Percentiles rank a stretch among this genome's conserved stretches.
Evolutionary conservation across 2,329 filamentous ascomycete genomes (phyloP).

Genomic region (Fusarium sp.): DNA sequence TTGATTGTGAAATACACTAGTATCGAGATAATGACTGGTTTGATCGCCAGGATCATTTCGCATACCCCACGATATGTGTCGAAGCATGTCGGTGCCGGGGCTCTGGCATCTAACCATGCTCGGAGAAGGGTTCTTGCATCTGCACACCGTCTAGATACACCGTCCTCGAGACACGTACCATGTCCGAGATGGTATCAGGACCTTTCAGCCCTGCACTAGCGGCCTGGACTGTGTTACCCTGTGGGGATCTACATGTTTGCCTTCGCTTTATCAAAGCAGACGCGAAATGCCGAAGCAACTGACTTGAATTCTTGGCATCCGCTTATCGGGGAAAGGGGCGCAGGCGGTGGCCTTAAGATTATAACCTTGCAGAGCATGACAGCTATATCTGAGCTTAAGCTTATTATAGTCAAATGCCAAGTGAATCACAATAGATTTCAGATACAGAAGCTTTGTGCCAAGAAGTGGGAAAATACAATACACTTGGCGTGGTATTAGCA

Average conservation of each 20-base stretch:
- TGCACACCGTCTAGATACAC: background rate
- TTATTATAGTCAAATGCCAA: background rate
- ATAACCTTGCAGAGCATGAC: background rate
- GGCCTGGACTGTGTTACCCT: conserved; percentile 2
- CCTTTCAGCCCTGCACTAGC: conserved; percentile 25
- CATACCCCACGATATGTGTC: background rate
- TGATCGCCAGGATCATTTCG: background rate
- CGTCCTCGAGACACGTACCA: conserved; percentile 6
- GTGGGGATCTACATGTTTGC: conserved; percentile 9
- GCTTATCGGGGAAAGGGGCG: background rate
- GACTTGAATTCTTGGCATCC: background rate
- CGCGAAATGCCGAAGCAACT: conserved; percentile 19
- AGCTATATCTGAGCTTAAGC: background rate
- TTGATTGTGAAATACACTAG: background rate
- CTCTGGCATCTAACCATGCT: background rate
- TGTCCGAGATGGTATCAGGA: background rate
- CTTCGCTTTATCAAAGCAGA: conserved; percentile 9
- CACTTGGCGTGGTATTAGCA: background rate
- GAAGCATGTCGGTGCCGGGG: background rate
- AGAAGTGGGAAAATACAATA: background rate
- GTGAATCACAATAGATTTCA: background rate
- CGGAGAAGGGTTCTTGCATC: background rate
- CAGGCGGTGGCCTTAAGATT: background rate
- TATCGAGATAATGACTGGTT: conserved; percentile 7
- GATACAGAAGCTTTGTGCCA: background rate